These are phyloP conservation scores for Xylaria sp. DNA, from an alignment of 495 filamentous ascomycete genomes.

Conservation along the genomic window DNA sequence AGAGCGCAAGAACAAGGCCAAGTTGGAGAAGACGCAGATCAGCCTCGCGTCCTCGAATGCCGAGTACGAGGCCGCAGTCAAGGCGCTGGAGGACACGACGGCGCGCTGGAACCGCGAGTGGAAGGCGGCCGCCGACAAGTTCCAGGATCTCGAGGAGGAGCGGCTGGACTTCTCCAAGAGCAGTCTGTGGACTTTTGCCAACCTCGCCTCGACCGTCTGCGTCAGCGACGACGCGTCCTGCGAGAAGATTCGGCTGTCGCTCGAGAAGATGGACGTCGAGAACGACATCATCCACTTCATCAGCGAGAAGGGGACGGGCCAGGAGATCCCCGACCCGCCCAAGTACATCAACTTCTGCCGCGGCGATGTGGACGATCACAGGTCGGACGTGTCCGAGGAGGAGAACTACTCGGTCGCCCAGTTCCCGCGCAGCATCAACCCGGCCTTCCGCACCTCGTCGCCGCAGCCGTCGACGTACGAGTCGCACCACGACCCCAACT, in stretches of 20 bases:
- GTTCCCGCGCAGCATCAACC: constrained; percentile 93
- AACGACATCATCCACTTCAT: constrained; percentile 94
- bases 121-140: constrained; percentile 98
- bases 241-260: constrained; percentile 92
- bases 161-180: constrained; percentile 95
- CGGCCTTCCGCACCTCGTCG: constrained; percentile 91
- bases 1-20: constrained; percentile 98
- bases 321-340: constrained; percentile 96
- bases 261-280: constrained; percentile 95
- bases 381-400: constrained; percentile 82
- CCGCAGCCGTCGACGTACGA: constrained; percentile 81
- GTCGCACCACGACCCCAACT: constrained; percentile 84
- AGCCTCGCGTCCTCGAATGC: constrained; percentile 86
- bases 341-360: constrained; percentile 99
- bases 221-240: constrained; percentile 98
- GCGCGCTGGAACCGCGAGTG: constrained; percentile 96
- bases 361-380: constrained; percentile 81
- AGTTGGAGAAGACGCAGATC: constrained; percentile 97
- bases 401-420: constrained; percentile 92
- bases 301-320: constrained; percentile 85
- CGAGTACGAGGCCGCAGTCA: constrained; percentile 93
- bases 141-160: constrained; percentile 99
- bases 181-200: constrained; percentile 97
- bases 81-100: constrained; percentile 94
- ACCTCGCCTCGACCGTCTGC: constrained; percentile 97